phyloP scores from a whole-genome alignment of 1,139 yeast species.

The Taphrina communis region DNA sequence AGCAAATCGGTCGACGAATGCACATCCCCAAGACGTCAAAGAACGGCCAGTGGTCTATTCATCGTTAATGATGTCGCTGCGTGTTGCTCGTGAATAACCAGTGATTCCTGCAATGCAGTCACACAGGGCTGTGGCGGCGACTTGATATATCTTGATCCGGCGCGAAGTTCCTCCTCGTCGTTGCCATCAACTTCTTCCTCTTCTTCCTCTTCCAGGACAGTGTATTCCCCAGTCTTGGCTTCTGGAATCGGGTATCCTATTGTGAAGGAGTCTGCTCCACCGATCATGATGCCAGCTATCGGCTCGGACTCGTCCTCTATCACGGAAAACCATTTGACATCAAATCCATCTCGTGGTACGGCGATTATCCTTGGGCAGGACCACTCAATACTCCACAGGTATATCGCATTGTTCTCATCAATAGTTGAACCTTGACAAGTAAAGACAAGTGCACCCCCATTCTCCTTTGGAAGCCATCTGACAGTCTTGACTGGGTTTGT shows the following conservation, averaged over 20 bases:
- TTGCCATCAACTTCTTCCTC: background rate
- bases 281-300: constrained; percentile 8
- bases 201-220: constrained; percentile 22
- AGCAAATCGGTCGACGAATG: background rate
- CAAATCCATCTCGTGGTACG: constrained; percentile 42
- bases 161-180: constrained; percentile 4
- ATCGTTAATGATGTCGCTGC: background rate
- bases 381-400: constrained; percentile 43
- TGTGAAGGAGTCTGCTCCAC: constrained; percentile 25
- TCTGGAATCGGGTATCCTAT: constrained; percentile 15
- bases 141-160: background rate
- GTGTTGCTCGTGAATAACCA: background rate
- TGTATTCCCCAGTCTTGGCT: background rate
- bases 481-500: constrained; percentile 39
- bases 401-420: constrained; percentile 17
- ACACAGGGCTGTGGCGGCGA: background rate
- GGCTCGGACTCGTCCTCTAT: constrained; percentile 8
- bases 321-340: constrained; percentile 37
- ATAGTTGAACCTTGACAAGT: constrained; percentile 38
- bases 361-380: constrained; percentile 36
- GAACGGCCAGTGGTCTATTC: background rate
- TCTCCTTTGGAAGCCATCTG: constrained; percentile 46
- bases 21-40: background rate
- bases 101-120: background rate
- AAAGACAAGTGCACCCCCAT: constrained; percentile 41